phyloP scores from a whole-genome alignment of 2,329 filamentous ascomycete genomes.

The Hirsutella thompsonii region DNA sequence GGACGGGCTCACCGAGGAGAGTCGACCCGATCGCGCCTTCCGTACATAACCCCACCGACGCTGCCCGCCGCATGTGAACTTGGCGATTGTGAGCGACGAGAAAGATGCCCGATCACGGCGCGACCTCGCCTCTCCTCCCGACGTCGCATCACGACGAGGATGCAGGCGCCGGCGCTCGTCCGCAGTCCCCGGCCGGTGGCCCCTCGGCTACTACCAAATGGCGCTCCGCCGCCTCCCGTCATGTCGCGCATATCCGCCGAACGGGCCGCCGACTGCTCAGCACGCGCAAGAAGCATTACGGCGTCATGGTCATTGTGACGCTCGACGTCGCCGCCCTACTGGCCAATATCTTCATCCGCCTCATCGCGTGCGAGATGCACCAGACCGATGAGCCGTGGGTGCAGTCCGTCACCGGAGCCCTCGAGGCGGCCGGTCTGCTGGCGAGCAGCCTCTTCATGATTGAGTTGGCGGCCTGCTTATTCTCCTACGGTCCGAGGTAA shows the following conservation, averaged over 20 bases:
- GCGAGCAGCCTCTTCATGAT: slow-evolving; percentile 53
- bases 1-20: too few species aligned
- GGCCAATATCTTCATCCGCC: slow-evolving; percentile 32
- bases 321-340: slow-evolving; percentile 32
- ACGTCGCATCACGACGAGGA: too few species aligned
- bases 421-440: slow-evolving; percentile 40
- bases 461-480: slow-evolving; percentile 45
- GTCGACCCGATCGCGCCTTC: too few species aligned
- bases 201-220: too few species aligned
- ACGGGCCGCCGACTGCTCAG: slow-evolving; percentile 13
- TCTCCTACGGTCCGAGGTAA: slow-evolving; percentile 48
- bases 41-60: too few species aligned
- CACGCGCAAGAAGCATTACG: slow-evolving; percentile 30
- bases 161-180: too few species aligned
- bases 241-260: slow-evolving; percentile 2
- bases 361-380: slow-evolving; percentile 34
- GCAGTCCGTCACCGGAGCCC: slow-evolving; percentile 16
- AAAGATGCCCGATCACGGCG: too few species aligned
- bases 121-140: too few species aligned
- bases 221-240: not conserved
- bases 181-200: too few species aligned
- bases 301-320: slow-evolving; percentile 28
- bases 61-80: too few species aligned
- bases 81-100: too few species aligned
- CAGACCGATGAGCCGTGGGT: slow-evolving; percentile 28